Conservation (phyloP, 1,139 yeast genomes). For the Debaryomyces udenii region DNA sequence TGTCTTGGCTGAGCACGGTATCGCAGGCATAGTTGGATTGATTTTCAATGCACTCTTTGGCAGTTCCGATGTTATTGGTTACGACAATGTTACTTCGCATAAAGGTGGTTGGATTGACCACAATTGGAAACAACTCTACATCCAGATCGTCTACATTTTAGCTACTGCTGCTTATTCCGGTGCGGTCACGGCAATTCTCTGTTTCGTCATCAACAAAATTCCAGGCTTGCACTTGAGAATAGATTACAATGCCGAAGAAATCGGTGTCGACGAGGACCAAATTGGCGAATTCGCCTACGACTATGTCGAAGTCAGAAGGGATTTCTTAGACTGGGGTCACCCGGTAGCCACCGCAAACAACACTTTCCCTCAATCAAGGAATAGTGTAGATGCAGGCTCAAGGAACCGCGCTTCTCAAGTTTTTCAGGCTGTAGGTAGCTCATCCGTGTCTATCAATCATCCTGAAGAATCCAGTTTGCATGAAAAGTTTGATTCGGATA, state of each 20-base stretch:
- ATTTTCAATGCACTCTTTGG: slow-evolving; percentile 88
- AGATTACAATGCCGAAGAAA: slow-evolving; percentile 80
- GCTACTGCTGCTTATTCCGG: slow-evolving; percentile 79
- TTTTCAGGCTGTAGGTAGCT: slow-evolving; percentile 9
- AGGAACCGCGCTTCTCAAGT: not conserved
- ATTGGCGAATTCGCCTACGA: slow-evolving; percentile 98
- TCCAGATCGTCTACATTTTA: slow-evolving; percentile 79
- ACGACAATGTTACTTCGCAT: slow-evolving; percentile 81
- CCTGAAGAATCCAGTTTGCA: slow-evolving; percentile 5
- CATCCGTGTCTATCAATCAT: slow-evolving; percentile 1
- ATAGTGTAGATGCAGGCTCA: not conserved
- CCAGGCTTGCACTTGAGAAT: slow-evolving; percentile 86
- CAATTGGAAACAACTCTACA: slow-evolving; percentile 89
- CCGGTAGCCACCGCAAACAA: slow-evolving; percentile 6
- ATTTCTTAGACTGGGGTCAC: slow-evolving; percentile 71
- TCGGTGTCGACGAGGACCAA: slow-evolving; percentile 95
- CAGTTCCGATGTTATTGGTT: slow-evolving; percentile 83
- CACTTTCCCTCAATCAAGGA: not conserved
- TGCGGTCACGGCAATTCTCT: slow-evolving; percentile 75
- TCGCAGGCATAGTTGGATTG: slow-evolving; percentile 91
- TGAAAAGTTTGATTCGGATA: slow-evolving; percentile 6
- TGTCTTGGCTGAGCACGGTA: slow-evolving; percentile 96
- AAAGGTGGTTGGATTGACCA: slow-evolving; percentile 92
- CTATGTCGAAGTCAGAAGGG: slow-evolving; percentile 94
- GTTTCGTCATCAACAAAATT: slow-evolving; percentile 70